phyloP scores from a whole-genome alignment of 2,329 filamentous ascomycete species.

The Ciborinia camelliae region DNA sequence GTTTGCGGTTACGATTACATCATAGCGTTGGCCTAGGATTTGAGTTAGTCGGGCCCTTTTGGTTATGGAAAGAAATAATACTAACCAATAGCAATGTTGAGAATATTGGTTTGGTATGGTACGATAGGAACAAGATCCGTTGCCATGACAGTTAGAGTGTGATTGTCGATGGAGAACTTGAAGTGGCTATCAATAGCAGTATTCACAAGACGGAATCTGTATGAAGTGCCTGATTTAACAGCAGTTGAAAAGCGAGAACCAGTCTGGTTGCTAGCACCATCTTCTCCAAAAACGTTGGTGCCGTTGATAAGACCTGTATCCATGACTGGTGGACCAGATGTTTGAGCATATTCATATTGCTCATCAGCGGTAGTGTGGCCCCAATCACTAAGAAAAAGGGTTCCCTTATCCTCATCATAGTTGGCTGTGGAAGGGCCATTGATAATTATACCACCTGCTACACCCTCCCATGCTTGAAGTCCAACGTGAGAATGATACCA shows the following conservation, averaged over 20 bases:
- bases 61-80: not conserved
- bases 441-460: constrained; percentile 58
- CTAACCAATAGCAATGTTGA: constrained; percentile 53
- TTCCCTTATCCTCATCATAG: constrained; percentile 61
- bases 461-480: constrained; percentile 50
- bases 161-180: constrained; percentile 46
- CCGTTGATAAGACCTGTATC: constrained; percentile 34
- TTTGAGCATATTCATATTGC: constrained; percentile 25
- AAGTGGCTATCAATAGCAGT: constrained; percentile 43
- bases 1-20: constrained; percentile 46
- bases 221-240: constrained; percentile 41
- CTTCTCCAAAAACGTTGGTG: constrained; percentile 22
- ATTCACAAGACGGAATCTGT: constrained; percentile 48
- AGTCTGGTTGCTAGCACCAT: constrained; percentile 16
- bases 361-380: constrained; percentile 31
- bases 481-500: constrained; percentile 61
- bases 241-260: constrained; percentile 31
- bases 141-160: constrained; percentile 58
- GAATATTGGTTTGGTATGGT: constrained; percentile 39
- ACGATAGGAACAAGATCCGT: constrained; percentile 51
- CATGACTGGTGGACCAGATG: constrained; percentile 32
- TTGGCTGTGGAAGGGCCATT: constrained; percentile 55
- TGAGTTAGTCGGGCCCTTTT: not conserved
- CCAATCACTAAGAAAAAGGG: constrained; percentile 41
- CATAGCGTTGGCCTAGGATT: constrained; percentile 42